These are phyloP conservation scores for Tagetes erecta DNA, from an alignment of 129 eudicot species.

Conservation along the genomic window DNA sequence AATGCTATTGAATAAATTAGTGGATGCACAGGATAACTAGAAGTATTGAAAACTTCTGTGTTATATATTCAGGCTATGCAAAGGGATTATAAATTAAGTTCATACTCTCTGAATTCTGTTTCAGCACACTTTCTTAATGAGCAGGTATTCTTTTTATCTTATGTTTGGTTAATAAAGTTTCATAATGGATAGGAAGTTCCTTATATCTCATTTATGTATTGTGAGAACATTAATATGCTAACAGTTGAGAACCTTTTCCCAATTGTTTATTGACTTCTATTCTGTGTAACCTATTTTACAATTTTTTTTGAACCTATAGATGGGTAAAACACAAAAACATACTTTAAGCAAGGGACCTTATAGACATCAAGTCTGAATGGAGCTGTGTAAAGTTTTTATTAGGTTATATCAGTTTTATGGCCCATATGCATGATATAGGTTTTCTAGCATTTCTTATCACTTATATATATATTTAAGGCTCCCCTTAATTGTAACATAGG, in stretches of 20 bases:
- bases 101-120: constrained; percentile 95
- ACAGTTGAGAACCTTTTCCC: not conserved
- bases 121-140: constrained; percentile 95
- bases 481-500: too few species aligned
- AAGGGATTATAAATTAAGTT: constrained; percentile 94
- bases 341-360: not conserved
- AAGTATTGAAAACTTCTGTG: not conserved
- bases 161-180: not conserved
- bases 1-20: constrained; percentile 15
- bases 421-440: not conserved
- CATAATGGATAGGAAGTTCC: not conserved
- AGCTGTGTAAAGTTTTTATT: too few species aligned
- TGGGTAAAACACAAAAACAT: not conserved
- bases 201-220: not conserved
- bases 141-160: constrained; percentile 54
- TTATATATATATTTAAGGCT: too few species aligned
- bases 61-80: constrained; percentile 74
- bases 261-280: constrained; percentile 1
- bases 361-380: not conserved
- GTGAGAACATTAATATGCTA: constrained; percentile 14
- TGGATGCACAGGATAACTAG: constrained; percentile 16
- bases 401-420: not conserved
- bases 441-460: not conserved
- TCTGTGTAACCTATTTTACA: not conserved
- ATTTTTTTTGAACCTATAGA: not conserved